Percentiles rank a stretch among this genome's conserved stretches.
phyloP scores from a whole-genome alignment of 192 early-diverging fungal genomes.

The Entomortierella lignicola region DNA sequence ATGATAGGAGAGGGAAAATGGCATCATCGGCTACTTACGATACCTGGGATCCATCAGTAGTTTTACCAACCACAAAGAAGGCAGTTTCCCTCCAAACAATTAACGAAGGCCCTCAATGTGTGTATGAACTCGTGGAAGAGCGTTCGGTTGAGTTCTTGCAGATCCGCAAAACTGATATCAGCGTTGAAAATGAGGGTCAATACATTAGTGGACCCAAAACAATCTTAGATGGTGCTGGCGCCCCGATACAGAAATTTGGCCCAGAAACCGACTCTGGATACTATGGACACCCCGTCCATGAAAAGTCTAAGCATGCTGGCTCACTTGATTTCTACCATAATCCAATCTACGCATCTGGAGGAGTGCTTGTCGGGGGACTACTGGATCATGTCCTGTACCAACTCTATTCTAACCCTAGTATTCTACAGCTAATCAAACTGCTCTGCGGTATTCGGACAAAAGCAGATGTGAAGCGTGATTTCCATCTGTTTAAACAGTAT shows the following conservation, averaged over 20 bases:
- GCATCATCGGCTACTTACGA: background rate
- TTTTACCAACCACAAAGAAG: slow-evolving; percentile 1
- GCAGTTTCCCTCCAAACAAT: slow-evolving; percentile 16
- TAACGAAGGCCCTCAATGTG: slow-evolving; percentile 46
- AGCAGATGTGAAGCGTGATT: slow-evolving; percentile 49
- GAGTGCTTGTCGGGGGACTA: slow-evolving; percentile 67
- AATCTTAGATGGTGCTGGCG: slow-evolving; percentile 12
- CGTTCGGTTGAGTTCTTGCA: slow-evolving; percentile 48
- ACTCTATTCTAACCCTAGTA: slow-evolving; percentile 64
- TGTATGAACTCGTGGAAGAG: slow-evolving; percentile 49
- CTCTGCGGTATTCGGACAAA: slow-evolving; percentile 68
- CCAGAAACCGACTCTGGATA: slow-evolving; percentile 24
- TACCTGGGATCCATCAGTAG: background rate
- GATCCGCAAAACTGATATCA: slow-evolving; percentile 32
- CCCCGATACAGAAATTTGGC: slow-evolving; percentile 4
- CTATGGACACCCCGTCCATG: slow-evolving; percentile 13
- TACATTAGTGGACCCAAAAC: background rate
- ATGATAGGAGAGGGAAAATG: background rate
- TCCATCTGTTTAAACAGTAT: slow-evolving; percentile 48
- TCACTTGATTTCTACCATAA: slow-evolving; percentile 51
- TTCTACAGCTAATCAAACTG: slow-evolving; percentile 70
- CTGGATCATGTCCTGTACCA: slow-evolving; percentile 65
- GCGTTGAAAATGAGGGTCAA: background rate
- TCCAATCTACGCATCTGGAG: slow-evolving; percentile 75
- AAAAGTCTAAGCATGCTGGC: background rate